Evolutionary conservation across 352 stramenopile genomes (phyloP).

Genomic region (Phytophthora sansomeana): DNA sequence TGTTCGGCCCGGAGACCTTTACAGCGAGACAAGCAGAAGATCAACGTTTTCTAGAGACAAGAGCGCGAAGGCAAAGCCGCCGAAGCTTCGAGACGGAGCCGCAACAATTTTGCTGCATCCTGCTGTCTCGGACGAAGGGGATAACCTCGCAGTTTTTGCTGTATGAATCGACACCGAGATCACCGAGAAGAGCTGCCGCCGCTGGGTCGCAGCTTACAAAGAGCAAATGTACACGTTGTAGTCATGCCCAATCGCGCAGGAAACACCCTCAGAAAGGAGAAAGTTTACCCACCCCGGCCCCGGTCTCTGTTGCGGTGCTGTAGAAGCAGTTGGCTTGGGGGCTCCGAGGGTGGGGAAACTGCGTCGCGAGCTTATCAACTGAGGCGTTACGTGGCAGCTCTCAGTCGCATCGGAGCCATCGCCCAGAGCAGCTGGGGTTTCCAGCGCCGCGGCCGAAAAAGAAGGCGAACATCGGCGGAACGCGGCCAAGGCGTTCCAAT

Average conservation of each 20-base stretch:
- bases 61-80: slow-evolving; percentile 23
- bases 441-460: slow-evolving; percentile 32
- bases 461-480: slow-evolving; percentile 35
- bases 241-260: neutral
- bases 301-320: slow-evolving; percentile 26
- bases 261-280: neutral
- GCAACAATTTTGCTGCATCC: slow-evolving; percentile 31
- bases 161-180: slow-evolving; percentile 32
- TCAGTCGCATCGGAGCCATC: neutral
- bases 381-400: slow-evolving; percentile 36
- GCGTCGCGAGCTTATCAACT: neutral
- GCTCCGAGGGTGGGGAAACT: slow-evolving; percentile 25
- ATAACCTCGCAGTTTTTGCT: slow-evolving; percentile 36
- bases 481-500: slow-evolving; percentile 30
- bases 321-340: slow-evolving; percentile 28
- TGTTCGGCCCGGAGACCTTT: slow-evolving; percentile 27
- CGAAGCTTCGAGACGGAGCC: slow-evolving; percentile 23
- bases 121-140: slow-evolving; percentile 20
- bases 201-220: neutral
- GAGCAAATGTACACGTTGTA: neutral
- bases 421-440: slow-evolving; percentile 27
- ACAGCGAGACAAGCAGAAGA: slow-evolving; percentile 29
- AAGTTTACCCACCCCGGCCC: slow-evolving; percentile 14
- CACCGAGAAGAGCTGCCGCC: slow-evolving; percentile 25
- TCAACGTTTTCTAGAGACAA: slow-evolving; percentile 24